Evolutionary conservation across 2,329 filamentous ascomycete genomes (phyloP).

Genomic region (Trichoderma citrinoviride): DNA sequence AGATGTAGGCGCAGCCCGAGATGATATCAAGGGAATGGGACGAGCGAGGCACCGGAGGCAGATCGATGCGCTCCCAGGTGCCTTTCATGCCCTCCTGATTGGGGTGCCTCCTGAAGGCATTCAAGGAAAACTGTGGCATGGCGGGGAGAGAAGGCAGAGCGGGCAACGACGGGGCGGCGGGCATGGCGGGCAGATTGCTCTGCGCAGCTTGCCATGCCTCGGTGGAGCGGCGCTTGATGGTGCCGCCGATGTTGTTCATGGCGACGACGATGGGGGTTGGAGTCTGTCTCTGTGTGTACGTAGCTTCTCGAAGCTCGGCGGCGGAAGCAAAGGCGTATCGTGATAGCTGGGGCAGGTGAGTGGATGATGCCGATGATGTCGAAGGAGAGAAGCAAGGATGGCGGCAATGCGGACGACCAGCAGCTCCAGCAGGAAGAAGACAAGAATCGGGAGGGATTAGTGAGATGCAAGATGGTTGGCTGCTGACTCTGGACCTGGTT

Average conservation of each 20-base stretch:
- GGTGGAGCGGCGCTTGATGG: constrained; percentile 55
- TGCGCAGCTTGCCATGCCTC: constrained; percentile 52
- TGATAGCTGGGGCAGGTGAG: neutral
- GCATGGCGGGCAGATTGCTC: constrained; percentile 38
- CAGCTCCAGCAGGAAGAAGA: constrained; percentile 5
- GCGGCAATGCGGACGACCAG: neutral
- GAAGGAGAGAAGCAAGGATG: neutral
- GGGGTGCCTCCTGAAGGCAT: constrained; percentile 17
- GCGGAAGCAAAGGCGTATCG: neutral
- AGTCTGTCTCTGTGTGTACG: too few species aligned
- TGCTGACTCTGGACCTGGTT: constrained; percentile 12
- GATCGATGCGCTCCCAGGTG: constrained; percentile 59
- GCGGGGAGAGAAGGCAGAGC: constrained; percentile 29
- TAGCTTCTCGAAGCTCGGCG: neutral
- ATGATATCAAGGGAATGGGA: constrained; percentile 69
- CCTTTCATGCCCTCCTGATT: constrained; percentile 45
- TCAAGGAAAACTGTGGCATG: constrained; percentile 7
- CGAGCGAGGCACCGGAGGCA: constrained; percentile 63
- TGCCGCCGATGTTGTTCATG: constrained; percentile 53
- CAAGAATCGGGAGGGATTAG: constrained; percentile 9
- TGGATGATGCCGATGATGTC: neutral
- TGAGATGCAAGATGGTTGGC: constrained; percentile 19
- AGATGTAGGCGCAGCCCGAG: constrained; percentile 60
- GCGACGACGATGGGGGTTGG: constrained; percentile 5
- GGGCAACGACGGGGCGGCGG: neutral